Base-by-base conservation (phyloP, 768 basidiomycete genomes). In the Panellus pusillus region DNA sequence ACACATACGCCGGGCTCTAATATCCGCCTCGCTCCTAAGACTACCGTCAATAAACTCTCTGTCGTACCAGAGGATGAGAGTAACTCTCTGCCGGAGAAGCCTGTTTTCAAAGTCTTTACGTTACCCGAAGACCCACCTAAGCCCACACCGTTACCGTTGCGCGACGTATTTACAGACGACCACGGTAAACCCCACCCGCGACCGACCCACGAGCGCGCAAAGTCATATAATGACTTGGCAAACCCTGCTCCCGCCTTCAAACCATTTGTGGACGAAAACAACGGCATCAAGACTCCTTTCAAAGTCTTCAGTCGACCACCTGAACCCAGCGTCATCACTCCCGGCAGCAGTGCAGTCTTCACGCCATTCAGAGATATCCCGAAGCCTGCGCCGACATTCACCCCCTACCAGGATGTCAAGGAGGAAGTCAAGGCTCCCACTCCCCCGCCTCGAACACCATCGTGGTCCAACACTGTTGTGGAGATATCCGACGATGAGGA, bases 221-320 rank as follows among this genome's bases (percentile, higher is more conserved):
- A 63, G 48, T 54, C 53, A 11, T 54, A 56, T 20, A 52, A 57
- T 12, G 55, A 63, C 51, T 52, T 52, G 18, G 49, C 32, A n/a
- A 53, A 45, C n/a, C 59, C 58, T 6, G 51, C 52, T 19, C 50
- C 61, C n/a, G 32, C 59, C 12, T 62, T 63, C 55, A 64, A 53
- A 29, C 58, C 65, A 6, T 58, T 64, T 20, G 66, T 71, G 24
- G 77, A 77, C 36, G 75, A 78, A 50, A 75, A 71, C 55, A 44
- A 28, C 31, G 55, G 55, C 1, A 44, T 51, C 11, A 69, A 70
- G 47, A 77, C 79, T 8, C 78, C 81, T 3, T 81, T 75, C 75
- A 74, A 87, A 57, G 89, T 91, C 17, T 91, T 91, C 68, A 87
- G 82, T 53, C 80, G 86, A 14, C 89, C 87, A n/a, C 84, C 84